Base-by-base conservation (phyloP, 495 filamentous ascomycete species). In the Elasticomyces elasticus region DNA sequence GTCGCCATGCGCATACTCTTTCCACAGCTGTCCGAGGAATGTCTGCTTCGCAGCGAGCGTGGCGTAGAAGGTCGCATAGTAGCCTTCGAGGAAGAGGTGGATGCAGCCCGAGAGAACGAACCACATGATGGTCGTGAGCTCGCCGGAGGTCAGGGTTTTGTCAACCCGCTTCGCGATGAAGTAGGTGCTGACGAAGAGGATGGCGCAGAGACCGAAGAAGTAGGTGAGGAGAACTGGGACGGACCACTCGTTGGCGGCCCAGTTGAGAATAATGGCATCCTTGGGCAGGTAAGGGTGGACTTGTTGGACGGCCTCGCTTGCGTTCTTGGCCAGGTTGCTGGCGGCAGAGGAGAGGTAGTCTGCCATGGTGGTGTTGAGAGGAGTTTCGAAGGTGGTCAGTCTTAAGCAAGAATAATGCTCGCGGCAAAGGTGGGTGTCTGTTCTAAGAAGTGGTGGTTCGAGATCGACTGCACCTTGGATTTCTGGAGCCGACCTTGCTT, bases 61-160 rank as follows among this genome's bases (percentile, higher is more conserved):
- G 20, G 71, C 67, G 70, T 83, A 82, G 64, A 88, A 80, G 54
- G 78, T 64, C 60, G 83, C 77, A 60, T 84, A 91, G 67, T 89
- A 91, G n/a, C 87, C 79, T 71, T 94, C 87, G 62, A 94, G 91
- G 63, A 88, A 80, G 46, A 84, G 77, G 65, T 94, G 87, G 19
- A 91, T 74, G 42, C 62, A 74, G 19, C 82, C 82, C 48, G 72
- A 78, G 10, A 79, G 63, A 11, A 76, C 66, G 67, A 84, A 85
- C 81, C 82, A 85, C 53, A 72, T 64, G 5, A 80, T 64, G n/a
- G 76, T 74, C 5, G 74, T 62, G 55, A 76, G 74, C 56, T 86
- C 82, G 15, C 60, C 60, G 4, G 30, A 59, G 23, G 64, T 66
- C 33, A 78, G 56, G 5, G 55, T 56, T 19, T 72, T 71, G 45